Base-by-base conservation (phyloP, 2,329 filamentous ascomycete species). In the Cercospora janseana region DNA sequence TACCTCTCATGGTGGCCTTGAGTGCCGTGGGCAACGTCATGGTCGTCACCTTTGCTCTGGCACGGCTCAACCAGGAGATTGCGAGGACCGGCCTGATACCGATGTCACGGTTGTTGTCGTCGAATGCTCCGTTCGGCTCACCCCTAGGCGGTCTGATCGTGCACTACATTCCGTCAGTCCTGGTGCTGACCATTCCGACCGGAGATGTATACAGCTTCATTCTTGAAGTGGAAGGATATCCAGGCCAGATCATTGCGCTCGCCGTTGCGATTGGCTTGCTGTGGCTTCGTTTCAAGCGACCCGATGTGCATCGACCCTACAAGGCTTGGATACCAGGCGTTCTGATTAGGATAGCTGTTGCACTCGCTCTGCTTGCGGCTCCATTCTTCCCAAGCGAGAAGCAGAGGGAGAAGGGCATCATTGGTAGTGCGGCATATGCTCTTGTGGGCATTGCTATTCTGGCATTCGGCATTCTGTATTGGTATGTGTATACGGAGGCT, bases 1-100 rank as follows among this genome's bases (percentile, higher is more conserved):
- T 87, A 2, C 81, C 83, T 0, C 65, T 86, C 6, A 79, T 81
- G 0, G 82, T 88, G 26, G 85, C 85, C 0, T 68, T 86, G 18
- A 86, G 82, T 1, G 83, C 83, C 0, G 79, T 76, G 2, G 86
- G 85, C 0, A 88, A 88, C 62, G 84, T 88, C 10, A 83, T 88
- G 77, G 83, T 86, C 0, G 83, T 86, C 2, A 81, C 82, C 0
- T 88, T 87, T 64, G 76, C 82, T 1, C 66, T 84, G 66, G 79
- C 83, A 4, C 79, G 85, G 2, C 68, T 87, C 2, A 87, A 87
- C 58, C 84, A 88, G 62, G 85, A 88, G 63, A 81, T 88, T 46
- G 85, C 85, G 2, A 75, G 83, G 13, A 82, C 87, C 60, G 85
- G 86, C 0, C 82, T 88, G 49, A 72, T 89, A 0, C 85, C 86